phyloP scores from a whole-genome alignment of 1,284 basidiomycete species.

The Inonotus obliquus region DNA sequence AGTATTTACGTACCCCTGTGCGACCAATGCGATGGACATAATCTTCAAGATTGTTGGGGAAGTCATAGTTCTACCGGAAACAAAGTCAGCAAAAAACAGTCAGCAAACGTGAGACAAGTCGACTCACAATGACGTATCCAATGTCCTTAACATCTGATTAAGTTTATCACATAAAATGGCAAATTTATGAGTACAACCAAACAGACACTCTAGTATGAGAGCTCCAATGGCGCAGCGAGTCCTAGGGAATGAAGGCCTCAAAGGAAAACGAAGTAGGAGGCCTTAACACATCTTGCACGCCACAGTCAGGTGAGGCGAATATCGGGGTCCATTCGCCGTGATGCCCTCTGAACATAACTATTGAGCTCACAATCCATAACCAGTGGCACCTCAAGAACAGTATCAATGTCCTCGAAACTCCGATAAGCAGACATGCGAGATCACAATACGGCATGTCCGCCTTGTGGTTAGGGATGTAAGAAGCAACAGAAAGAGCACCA shows the following conservation, averaged over 20 bases:
- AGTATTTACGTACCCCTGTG: constrained; percentile 25
- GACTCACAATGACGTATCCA: constrained; percentile 38
- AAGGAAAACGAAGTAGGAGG: constrained; percentile 4
- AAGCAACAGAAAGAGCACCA: constrained; percentile 9
- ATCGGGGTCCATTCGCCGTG: constrained; percentile 11
- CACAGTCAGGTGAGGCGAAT: constrained; percentile 9
- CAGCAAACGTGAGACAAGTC: not conserved
- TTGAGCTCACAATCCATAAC: constrained; percentile 16
- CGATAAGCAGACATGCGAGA: constrained; percentile 10
- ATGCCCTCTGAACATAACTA: not conserved
- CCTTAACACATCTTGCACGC: constrained; percentile 9
- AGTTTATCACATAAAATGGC: not conserved
- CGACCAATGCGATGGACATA: constrained; percentile 45
- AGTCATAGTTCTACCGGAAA: constrained; percentile 45
- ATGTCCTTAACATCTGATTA: constrained; percentile 43
- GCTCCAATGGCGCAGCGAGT: constrained; percentile 9
- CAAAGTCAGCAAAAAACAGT: constrained; percentile 15
- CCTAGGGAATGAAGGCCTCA: constrained; percentile 8
- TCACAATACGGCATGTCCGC: constrained; percentile 9
- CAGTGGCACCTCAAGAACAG: constrained; percentile 14
- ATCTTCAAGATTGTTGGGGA: constrained; percentile 50
- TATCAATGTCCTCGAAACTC: constrained; percentile 11
- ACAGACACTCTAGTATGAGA: constrained; percentile 16
- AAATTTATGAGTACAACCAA: constrained; percentile 4
- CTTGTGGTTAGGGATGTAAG: constrained; percentile 14